A percentile compares a stretch with the other conserved stretches of the same genome.
phyloP scores from a whole-genome alignment of 768 basidiomycete species.

The Butyriboletus loyo region DNA sequence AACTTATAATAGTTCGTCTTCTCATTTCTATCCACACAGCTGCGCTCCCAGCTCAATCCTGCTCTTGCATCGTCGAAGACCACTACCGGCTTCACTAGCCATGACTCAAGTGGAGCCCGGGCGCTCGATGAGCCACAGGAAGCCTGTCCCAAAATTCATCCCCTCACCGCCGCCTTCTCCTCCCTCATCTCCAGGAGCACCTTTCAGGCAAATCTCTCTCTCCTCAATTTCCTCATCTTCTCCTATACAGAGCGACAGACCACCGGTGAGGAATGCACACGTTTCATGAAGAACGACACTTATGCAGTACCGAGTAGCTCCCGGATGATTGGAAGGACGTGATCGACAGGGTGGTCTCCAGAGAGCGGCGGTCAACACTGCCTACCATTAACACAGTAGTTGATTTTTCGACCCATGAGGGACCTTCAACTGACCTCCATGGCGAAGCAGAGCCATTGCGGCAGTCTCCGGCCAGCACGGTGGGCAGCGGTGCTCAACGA shows the following conservation, averaged over 20 bases:
- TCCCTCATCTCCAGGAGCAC: conserved; percentile 33
- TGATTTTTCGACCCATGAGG: conserved; percentile 27
- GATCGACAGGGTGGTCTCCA: conserved; percentile 33
- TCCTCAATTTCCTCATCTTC: conserved; percentile 23
- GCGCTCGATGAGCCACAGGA: conserved; percentile 58
- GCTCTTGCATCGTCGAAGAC: conserved; percentile 7
- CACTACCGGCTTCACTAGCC: conserved; percentile 2
- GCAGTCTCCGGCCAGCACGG: conserved; percentile 34
- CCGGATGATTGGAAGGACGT: conserved; percentile 36
- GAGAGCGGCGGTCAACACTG: conserved; percentile 30
- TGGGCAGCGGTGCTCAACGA: conserved; percentile 30
- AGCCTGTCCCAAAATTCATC: conserved; percentile 65
- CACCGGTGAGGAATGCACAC: conserved; percentile 27
- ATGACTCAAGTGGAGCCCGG: conserved; percentile 30
- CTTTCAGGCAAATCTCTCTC: conserved; percentile 33
- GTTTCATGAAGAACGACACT: conserved; percentile 3
- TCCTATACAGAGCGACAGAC: conserved; percentile 23
- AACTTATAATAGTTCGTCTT: conserved; percentile 27
- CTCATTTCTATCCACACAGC: conserved; percentile 28
- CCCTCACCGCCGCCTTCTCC: conserved; percentile 56
- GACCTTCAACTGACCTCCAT: conserved; percentile 22
- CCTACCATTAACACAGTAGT: conserved; percentile 34
- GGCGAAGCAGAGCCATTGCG: conserved; percentile 27
- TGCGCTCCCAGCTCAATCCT: conserved; percentile 18
- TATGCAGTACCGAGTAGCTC: conserved; percentile 19